These are phyloP conservation scores for Pachysandra terminalis DNA, from an alignment of 164 flowering plant genomes.

Conservation along the genomic window DNA sequence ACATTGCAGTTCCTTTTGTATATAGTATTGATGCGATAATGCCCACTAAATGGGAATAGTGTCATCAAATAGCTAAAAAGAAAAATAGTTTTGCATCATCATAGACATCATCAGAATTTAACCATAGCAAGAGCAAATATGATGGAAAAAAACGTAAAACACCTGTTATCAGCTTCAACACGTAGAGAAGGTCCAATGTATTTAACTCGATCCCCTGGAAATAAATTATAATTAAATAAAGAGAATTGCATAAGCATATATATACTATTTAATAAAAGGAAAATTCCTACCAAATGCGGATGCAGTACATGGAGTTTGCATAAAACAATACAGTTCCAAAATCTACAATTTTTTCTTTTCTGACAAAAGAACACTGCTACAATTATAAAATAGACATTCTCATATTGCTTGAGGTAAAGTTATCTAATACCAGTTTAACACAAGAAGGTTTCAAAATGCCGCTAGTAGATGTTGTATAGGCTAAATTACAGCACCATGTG, in stretches of 20 bases:
- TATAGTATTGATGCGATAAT: neutral
- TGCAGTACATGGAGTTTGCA: neutral
- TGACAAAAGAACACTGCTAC: neutral
- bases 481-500: too few relatives aligned
- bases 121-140: neutral
- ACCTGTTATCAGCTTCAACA: constrained; percentile 69
- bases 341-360: too few relatives aligned
- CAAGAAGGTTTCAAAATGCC: neutral
- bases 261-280: neutral
- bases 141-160: neutral
- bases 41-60: neutral
- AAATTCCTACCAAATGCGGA: neutral
- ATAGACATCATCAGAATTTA: neutral
- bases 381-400: neutral
- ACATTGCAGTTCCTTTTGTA: too few relatives aligned
- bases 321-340: neutral
- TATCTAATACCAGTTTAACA: neutral
- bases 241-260: neutral
- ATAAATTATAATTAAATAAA: constrained; percentile 2
- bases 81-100: neutral
- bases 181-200: constrained; percentile 59
- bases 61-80: neutral
- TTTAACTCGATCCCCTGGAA: constrained; percentile 79
- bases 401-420: neutral
- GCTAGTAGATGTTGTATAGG: too few relatives aligned